phyloP scores from a whole-genome alignment of 208 protist species.

The Tetramitus jugosus region DNA sequence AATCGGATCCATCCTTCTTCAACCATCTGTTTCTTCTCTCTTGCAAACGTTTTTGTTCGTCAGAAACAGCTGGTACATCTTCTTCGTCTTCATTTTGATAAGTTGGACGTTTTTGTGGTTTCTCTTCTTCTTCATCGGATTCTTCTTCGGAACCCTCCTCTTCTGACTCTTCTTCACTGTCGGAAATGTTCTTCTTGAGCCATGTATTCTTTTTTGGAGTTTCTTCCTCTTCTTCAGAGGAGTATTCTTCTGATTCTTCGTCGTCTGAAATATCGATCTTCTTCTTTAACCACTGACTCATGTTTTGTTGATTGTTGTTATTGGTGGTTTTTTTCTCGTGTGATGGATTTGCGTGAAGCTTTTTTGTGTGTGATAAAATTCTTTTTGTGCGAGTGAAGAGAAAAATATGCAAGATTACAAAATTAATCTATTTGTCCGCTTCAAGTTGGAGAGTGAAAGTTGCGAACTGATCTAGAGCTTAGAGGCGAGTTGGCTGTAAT shows the following conservation, averaged over 20 bases:
- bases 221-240: background rate
- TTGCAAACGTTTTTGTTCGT: no score
- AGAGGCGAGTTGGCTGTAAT: no score
- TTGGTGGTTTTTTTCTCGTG: no score
- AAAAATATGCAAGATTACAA: no score
- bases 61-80: slow-evolving; percentile 2
- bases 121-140: background rate
- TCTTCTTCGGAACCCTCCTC: background rate
- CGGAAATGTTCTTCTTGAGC: background rate
- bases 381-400: no score
- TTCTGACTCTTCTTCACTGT: background rate
- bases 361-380: no score
- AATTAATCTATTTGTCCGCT: no score
- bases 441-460: no score
- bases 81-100: background rate
- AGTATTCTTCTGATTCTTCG: background rate
- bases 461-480: no score
- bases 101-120: background rate
- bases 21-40: no score
- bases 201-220: background rate
- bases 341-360: no score
- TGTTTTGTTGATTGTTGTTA: no score
- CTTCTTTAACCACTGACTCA: background rate
- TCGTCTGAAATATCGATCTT: background rate
- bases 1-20: background rate